Evolutionary conservation across 306 rosid species (phyloP), one percentile per base, ranked within the genome.

Genomic region (Lupinus albus): DNA sequence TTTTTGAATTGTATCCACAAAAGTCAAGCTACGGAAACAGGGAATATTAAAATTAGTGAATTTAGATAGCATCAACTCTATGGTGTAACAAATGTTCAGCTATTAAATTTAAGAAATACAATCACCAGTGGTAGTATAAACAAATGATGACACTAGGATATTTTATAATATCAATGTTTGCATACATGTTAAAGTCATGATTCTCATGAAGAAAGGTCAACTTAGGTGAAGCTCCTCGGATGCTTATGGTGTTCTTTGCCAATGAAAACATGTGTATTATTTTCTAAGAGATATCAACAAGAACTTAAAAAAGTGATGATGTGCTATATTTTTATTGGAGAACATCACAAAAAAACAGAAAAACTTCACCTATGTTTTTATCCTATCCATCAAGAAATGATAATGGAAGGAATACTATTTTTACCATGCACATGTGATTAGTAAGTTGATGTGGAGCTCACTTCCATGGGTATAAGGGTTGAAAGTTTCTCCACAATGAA

Each of bases 381-480:
- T n/a, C n/a, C n/a, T n/a, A 3, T 39, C 11, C 11, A 64, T 51
- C 51, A 64, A 76, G 33, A 28, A 74, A 46, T 50, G 70, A 46
- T 38, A 56, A 68, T 63, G 20, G 10, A 41, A 28, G 63, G 54
- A 78, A 65, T 61, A 4, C 36, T 70, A 42, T 64, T 82, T 84
- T 82, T 84, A 92, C 98, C 98, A 86, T 53, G 96, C 89, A 80
- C 83, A 84, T 44, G 71, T 57, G 21, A 92, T 85, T 46, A 92
- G 89, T 42, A 79, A 35, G 77, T 82, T 82, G 61, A 86, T 66
- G 72, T 64, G 64, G 78, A 70, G 65, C 33, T 80, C 79, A 46
- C 65, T 84, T 68, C 73, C 81, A 65, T 57, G 64, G 4, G 63
- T 57, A 38, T 38, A 41, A 35, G 82, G 84, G 71, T 81, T 67